Percentiles rank a stretch among this genome's conserved stretches.
phyloP scores from a whole-genome alignment of 495 filamentous ascomycete species.

The Podospora pseudoanserina region DNA sequence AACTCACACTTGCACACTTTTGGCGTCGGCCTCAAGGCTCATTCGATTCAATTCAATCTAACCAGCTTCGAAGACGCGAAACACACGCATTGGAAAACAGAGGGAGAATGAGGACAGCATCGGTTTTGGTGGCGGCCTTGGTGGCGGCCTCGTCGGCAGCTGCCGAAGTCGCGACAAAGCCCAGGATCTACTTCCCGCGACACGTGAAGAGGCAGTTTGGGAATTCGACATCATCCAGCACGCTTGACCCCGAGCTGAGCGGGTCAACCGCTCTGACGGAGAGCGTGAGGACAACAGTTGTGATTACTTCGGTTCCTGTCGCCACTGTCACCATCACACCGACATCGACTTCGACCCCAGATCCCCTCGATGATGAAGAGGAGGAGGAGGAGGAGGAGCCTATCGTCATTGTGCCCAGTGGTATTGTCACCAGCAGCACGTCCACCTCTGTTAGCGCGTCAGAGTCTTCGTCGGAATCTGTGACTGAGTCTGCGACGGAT shows the following conservation, averaged over 20 bases:
- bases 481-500: neutral
- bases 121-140: slow-evolving; percentile 50
- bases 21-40: neutral
- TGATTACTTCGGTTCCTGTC: slow-evolving; percentile 19
- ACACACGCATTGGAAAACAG: slow-evolving; percentile 15
- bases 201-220: slow-evolving; percentile 56
- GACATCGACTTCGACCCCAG: neutral
- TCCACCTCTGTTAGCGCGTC: neutral
- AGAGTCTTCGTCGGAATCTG: neutral
- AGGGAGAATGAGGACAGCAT: slow-evolving; percentile 47
- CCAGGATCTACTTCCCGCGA: slow-evolving; percentile 57
- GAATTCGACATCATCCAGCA: slow-evolving; percentile 30
- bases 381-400: neutral
- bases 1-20: neutral
- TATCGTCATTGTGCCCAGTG: neutral
- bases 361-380: neutral
- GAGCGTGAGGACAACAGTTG: slow-evolving; percentile 22
- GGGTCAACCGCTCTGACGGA: slow-evolving; percentile 21
- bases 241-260: neutral
- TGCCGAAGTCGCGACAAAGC: slow-evolving; percentile 41
- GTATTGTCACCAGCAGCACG: neutral
- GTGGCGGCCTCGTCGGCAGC: slow-evolving; percentile 50
- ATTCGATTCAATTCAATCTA: neutral
- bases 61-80: slow-evolving; percentile 16
- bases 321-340: neutral